phyloP scores from a whole-genome alignment of 2,329 filamentous ascomycete species.

The Cordyceps javanica region DNA sequence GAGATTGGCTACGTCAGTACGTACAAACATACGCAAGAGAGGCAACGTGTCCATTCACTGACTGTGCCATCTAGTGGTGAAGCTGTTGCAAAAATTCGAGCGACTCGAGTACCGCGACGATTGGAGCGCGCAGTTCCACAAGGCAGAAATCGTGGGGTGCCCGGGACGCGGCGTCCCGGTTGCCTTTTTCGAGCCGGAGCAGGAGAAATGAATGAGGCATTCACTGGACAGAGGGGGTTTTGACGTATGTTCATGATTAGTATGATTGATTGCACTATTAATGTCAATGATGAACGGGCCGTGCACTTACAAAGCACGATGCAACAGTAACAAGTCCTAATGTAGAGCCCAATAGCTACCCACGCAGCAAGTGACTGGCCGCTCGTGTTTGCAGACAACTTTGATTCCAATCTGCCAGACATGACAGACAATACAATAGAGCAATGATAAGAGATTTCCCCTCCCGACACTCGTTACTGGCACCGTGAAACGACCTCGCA shows the following conservation, averaged over 20 bases:
- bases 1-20: conserved; percentile 45
- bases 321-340: too few species aligned
- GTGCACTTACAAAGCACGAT: too few species aligned
- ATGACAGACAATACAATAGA: too few species aligned
- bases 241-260: background rate
- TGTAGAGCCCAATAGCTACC: too few species aligned
- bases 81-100: conserved; percentile 56
- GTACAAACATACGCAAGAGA: background rate
- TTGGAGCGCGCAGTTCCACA: conserved; percentile 38
- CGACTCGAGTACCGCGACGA: conserved; percentile 42
- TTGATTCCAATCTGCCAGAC: too few species aligned
- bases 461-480: too few species aligned
- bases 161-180: conserved; percentile 37
- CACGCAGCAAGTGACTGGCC: too few species aligned
- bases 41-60: background rate
- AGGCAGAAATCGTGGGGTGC: conserved; percentile 38
- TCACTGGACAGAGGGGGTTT: background rate
- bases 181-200: conserved; percentile 28
- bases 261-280: too few species aligned
- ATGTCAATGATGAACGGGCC: too few species aligned
- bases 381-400: too few species aligned
- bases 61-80: conserved; percentile 29
- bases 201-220: background rate
- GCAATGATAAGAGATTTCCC: too few species aligned
- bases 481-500: too few species aligned